Percentiles rank a stretch among this genome's conserved stretches.
Evolutionary conservation across 2,329 filamentous ascomycete species (phyloP).

Genomic region (Helicocarpus griseus): DNA sequence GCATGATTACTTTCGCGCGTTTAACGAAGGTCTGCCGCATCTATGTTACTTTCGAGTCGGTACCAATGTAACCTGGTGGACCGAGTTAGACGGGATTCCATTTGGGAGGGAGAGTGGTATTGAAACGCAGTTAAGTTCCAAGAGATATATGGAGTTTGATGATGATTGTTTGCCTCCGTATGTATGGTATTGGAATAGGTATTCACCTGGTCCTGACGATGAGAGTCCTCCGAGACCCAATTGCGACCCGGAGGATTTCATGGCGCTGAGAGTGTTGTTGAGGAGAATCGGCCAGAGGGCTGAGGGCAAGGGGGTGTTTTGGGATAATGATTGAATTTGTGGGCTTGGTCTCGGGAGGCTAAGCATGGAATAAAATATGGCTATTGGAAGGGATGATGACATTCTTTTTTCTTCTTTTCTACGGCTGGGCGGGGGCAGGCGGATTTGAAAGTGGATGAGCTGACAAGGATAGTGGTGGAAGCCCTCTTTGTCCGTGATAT

Average conservation of each 20-base stretch:
- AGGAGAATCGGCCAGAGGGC: constrained; percentile 13
- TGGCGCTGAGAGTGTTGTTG: constrained; percentile 11
- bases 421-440: too few relatives aligned
- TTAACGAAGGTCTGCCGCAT: constrained; percentile 12
- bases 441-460: too few relatives aligned
- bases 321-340: too few relatives aligned
- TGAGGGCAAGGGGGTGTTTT: constrained; percentile 6
- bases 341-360: too few relatives aligned
- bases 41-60: constrained; percentile 15
- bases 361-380: too few relatives aligned
- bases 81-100: constrained; percentile 7
- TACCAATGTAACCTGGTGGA: background rate
- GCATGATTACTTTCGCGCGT: constrained; percentile 16
- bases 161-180: constrained; percentile 15
- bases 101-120: constrained; percentile 15
- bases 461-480: too few relatives aligned
- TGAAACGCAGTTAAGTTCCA: constrained; percentile 6
- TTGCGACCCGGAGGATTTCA: constrained; percentile 11
- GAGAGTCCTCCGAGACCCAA: constrained; percentile 1
- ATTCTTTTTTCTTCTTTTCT: too few relatives aligned
- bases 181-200: constrained; percentile 3
- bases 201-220: background rate
- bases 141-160: constrained; percentile 15
- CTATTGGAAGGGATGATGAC: too few relatives aligned
- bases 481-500: too few relatives aligned